Base-by-base conservation (phyloP, 2,329 filamentous ascomycete species). In the Reticulascus tulasneorum region DNA sequence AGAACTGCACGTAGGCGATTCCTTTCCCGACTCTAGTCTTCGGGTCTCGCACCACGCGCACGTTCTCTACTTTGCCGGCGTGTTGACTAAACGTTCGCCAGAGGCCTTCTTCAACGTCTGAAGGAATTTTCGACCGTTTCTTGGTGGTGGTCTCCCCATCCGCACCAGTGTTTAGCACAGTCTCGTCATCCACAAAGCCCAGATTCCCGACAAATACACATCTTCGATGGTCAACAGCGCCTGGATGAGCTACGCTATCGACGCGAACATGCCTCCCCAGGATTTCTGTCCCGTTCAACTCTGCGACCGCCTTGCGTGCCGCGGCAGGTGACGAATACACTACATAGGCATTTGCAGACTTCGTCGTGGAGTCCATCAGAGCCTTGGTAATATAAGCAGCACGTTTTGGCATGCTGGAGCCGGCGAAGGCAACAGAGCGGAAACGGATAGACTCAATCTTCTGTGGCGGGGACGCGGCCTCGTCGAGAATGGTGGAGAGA, bases 151-250 rank as follows among this genome's bases (percentile, higher is more conserved):
- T 79, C 28, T 82, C 74, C 33, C 77, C 82, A 25, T 79, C 79
- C 22, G 81, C 73, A 32, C 77, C 77, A 13, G 79, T 77, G 33
- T 76, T 76, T 16, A 85, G 63, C 33, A 84, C 71, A 24, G 77
- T 85, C 64, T 96, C 90, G 48, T 96, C 88, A 53, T 96, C 91
- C 12, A 98, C 87, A 53, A 98, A 98, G 32, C 88, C 89, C 2
- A 98, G 75, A 55, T 98, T 98, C 29, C 93, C 93, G 18, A 98
- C 86, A 54, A 98, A 98, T 12, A 98, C 82, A 60, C 93, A 98
- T 36, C 90, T 84, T 40, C 84, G 82, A 60, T 95, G 82, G 55
- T 94, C 91, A 13, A 82, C 79, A 25, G 82, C 77, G 11, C 85
- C 74, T 1, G 93, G 93, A 61, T 96, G 89, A 1, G 90, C 87